Evolutionary conservation across 345 rosid genomes (phyloP).

Genomic region (Gossypium raimondii): DNA sequence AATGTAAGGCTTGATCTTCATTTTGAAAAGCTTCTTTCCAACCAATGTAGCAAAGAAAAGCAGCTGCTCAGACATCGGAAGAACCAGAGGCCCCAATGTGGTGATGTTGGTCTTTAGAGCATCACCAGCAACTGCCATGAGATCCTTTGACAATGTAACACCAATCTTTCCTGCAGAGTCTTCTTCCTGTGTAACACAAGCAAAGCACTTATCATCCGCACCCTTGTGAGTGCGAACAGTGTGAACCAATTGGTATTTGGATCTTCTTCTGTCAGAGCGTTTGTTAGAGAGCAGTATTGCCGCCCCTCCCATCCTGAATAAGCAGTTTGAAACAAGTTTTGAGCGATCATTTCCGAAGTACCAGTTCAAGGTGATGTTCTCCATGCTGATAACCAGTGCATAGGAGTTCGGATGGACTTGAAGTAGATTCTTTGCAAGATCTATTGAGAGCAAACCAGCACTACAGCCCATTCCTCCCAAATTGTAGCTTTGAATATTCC

Average conservation of each 20-base stretch:
- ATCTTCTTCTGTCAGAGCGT: constrained; percentile 28
- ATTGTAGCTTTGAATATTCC: constrained; percentile 47
- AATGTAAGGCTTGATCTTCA: constrained; percentile 42
- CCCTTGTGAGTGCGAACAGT: constrained; percentile 54
- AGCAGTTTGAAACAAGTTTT: constrained; percentile 50
- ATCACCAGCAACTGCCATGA: constrained; percentile 65
- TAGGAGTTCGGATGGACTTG: constrained; percentile 41
- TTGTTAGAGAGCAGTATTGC: constrained; percentile 49
- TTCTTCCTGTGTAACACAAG: constrained; percentile 47
- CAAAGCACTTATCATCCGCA: constrained; percentile 43
- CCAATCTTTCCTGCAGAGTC: constrained; percentile 38
- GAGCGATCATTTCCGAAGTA: constrained; percentile 54
- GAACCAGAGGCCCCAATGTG: constrained; percentile 52
- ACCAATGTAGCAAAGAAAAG: constrained; percentile 44
- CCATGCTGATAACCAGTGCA: constrained; percentile 56
- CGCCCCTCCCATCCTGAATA: constrained; percentile 61
- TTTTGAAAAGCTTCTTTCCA: constrained; percentile 41
- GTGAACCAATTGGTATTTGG: constrained; percentile 49
- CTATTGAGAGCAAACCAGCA: constrained; percentile 57
- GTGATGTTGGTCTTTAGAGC: constrained; percentile 69
- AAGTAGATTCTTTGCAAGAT: constrained; percentile 49
- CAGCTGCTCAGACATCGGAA: constrained; percentile 47
- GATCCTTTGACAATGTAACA: constrained; percentile 45
- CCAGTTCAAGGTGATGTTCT: constrained; percentile 52
- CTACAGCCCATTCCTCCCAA: constrained; percentile 64